phyloP scores from a whole-genome alignment of 352 stramenopile species.

The Phytophthora meadii region DNA sequence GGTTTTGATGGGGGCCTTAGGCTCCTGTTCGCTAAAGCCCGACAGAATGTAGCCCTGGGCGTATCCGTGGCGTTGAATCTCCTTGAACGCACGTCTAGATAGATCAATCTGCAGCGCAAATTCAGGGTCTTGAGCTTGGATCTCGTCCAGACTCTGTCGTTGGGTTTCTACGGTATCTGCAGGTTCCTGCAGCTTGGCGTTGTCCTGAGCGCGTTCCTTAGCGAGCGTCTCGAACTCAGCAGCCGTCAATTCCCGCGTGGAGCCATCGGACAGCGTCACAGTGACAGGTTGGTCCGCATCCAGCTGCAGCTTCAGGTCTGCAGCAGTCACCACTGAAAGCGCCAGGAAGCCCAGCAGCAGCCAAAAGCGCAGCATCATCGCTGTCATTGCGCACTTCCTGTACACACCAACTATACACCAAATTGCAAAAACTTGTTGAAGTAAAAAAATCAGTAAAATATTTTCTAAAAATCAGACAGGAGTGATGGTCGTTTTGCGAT shows the following conservation, averaged over 20 bases:
- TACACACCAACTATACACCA: slow-evolving; percentile 21
- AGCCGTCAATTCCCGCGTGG: slow-evolving; percentile 51
- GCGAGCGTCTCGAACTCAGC: slow-evolving; percentile 52
- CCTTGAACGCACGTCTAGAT: slow-evolving; percentile 50
- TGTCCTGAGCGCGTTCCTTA: slow-evolving; percentile 38
- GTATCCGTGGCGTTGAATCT: slow-evolving; percentile 68
- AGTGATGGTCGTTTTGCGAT: slow-evolving; percentile 16
- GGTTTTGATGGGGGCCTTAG: slow-evolving; percentile 2
- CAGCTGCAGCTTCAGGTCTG: slow-evolving; percentile 29
- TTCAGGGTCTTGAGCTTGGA: slow-evolving; percentile 48
- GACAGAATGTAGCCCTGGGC: slow-evolving; percentile 56
- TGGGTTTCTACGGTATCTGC: slow-evolving; percentile 30
- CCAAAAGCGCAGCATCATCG: slow-evolving; percentile 5
- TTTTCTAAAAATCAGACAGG: too few relatives aligned
- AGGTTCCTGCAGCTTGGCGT: slow-evolving; percentile 40
- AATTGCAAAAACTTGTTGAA: slow-evolving; percentile 23
- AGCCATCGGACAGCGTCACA: slow-evolving; percentile 52
- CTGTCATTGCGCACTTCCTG: background rate
- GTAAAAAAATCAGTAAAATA: slow-evolving; percentile 19
- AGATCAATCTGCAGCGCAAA: slow-evolving; percentile 61
- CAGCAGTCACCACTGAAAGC: background rate
- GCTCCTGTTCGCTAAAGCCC: slow-evolving; percentile 63
- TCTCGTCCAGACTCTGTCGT: slow-evolving; percentile 41
- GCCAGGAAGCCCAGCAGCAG: slow-evolving; percentile 25
- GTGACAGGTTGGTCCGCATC: slow-evolving; percentile 35